Evolutionary conservation across 2,329 filamentous ascomycete genomes (phyloP).

Genomic region (Aspergillus floridensis): DNA sequence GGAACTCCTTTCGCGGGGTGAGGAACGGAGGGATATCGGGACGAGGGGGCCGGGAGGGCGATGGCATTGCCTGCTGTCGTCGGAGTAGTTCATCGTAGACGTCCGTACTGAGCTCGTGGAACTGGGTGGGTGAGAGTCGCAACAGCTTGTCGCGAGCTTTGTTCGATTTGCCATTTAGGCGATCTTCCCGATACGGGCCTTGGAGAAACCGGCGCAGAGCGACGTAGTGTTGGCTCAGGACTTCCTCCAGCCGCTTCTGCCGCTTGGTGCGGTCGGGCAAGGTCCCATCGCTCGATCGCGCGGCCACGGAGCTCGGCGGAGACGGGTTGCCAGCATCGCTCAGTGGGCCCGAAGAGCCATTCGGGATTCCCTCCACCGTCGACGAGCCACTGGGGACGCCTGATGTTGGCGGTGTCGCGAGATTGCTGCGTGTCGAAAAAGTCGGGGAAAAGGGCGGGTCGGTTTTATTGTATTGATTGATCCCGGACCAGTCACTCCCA

Average conservation of each 20-base stretch:
- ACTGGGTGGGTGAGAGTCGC: constrained; percentile 84
- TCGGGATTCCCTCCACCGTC: constrained; percentile 43
- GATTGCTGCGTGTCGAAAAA: constrained; percentile 50
- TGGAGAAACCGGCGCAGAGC: constrained; percentile 75
- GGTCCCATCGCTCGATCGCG: constrained; percentile 72
- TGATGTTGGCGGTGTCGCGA: constrained; percentile 69
- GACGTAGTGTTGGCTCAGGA: constrained; percentile 76
- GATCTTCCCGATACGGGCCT: constrained; percentile 69
- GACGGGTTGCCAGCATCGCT: constrained; percentile 59
- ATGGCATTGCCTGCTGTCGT: constrained; percentile 66
- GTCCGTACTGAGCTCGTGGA: constrained; percentile 95
- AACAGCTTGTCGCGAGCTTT: constrained; percentile 92
- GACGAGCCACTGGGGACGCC: constrained; percentile 55
- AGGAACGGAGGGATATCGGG: constrained; percentile 66
- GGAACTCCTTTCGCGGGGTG: constrained; percentile 81
- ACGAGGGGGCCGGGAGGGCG: constrained; percentile 41
- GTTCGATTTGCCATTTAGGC: constrained; percentile 72
- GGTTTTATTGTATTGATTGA: constrained; percentile 61
- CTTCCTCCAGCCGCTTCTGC: constrained; percentile 60
- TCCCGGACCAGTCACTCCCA: constrained; percentile 77
- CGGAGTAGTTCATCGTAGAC: constrained; percentile 93
- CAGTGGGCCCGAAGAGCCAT: constrained; percentile 26
- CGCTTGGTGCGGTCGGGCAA: constrained; percentile 61
- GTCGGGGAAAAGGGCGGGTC: constrained; percentile 45
- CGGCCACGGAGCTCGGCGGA: constrained; percentile 80